A percentile compares a stretch with the other conserved stretches of the same genome.
These are phyloP conservation scores for Trypanosomatidae sp. DNA, from an alignment of 208 protist genomes.

Conservation along the genomic window DNA sequence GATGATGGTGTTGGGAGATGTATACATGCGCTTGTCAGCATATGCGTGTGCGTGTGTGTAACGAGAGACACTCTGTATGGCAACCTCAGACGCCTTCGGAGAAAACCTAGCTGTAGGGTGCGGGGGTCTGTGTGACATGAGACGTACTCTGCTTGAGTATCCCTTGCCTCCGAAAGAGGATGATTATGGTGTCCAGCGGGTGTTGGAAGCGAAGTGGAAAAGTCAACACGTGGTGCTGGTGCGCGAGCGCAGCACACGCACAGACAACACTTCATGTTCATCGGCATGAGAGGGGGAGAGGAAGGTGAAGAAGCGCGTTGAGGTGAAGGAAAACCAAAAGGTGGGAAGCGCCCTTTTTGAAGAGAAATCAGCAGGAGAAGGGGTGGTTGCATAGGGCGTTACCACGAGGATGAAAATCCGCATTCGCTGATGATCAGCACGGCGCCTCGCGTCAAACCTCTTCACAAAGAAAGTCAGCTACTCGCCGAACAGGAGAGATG, in stretches of 20 bases:
- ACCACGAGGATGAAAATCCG: background rate
- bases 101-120: background rate
- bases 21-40: background rate
- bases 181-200: background rate
- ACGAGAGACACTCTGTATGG: too few relatives aligned
- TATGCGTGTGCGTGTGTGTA: background rate
- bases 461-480: background rate
- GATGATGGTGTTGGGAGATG: background rate
- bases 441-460: background rate
- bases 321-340: background rate
- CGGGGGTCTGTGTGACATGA: background rate
- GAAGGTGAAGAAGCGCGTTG: background rate
- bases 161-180: background rate
- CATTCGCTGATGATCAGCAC: background rate
- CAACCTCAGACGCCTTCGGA: too few relatives aligned
- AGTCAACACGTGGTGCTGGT: background rate
- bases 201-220: background rate
- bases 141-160: background rate
- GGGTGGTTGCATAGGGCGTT: background rate
- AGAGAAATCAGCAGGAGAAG: too few relatives aligned
- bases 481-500: background rate
- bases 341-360: background rate
- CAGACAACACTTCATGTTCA: background rate
- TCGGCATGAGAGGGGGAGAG: background rate
- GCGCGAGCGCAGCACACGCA: background rate